phyloP scores from a whole-genome alignment of 2,329 filamentous ascomycete species.

The Dactylellina sp. region DNA sequence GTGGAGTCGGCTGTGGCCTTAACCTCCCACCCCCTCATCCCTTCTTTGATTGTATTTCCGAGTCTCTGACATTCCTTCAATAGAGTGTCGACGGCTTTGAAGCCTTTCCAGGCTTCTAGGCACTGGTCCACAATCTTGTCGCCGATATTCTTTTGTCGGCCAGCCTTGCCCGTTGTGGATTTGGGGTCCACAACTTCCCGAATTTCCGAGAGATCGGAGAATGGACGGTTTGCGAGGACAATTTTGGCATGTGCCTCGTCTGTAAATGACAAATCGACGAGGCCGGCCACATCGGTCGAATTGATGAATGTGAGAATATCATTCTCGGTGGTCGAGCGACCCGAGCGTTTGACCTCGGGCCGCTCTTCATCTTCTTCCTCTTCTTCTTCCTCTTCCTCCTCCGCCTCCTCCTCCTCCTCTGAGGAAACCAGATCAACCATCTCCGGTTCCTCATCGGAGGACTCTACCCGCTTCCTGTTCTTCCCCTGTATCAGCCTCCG shows the following conservation, averaged over 20 bases:
- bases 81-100: conserved; percentile 84
- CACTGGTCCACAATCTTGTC: conserved; percentile 76
- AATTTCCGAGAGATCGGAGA: conserved; percentile 74
- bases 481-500: conserved; percentile 63
- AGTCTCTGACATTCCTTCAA: conserved; percentile 80
- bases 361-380: conserved; percentile 64
- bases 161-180: conserved; percentile 65
- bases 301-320: conserved; percentile 86
- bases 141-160: conserved; percentile 71
- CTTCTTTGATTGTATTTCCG: conserved; percentile 74
- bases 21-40: conserved; percentile 77
- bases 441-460: conserved; percentile 60
- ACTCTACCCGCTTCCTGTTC: conserved; percentile 60
- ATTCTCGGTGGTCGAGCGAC: conserved; percentile 63
- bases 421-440: conserved; percentile 66
- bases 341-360: conserved; percentile 53
- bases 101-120: conserved; percentile 79
- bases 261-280: conserved; percentile 83
- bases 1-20: conserved; percentile 72
- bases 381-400: conserved; percentile 62
- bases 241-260: conserved; percentile 76
- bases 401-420: conserved; percentile 64
- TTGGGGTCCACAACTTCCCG: conserved; percentile 70
- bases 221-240: conserved; percentile 81
- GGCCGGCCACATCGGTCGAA: conserved; percentile 77